Base-by-base conservation (phyloP, 805 yeast species). In the Kodamaea jinghongensis region DNA sequence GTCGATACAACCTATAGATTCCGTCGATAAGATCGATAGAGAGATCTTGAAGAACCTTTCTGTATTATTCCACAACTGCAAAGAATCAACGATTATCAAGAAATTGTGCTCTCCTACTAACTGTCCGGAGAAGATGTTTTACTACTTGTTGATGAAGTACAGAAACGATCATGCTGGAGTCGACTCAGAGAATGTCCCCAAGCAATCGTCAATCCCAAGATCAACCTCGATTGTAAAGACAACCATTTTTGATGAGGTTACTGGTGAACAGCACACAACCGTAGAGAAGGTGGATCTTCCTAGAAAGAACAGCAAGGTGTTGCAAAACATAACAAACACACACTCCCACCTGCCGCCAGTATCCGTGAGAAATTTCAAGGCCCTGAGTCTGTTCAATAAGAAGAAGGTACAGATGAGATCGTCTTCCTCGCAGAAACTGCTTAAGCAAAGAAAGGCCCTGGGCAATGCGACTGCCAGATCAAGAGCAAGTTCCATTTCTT, bases 41-140 rank as follows among this genome's bases (percentile, higher is more conserved):
- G 90, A 84, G 54, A 83, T 88, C 41, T 67, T 87, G 54, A 80
- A 84, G 51, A 86, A 84, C 54, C 65, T 87, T 46, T 82, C 83
- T 31, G 86, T 86, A 6, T 65, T 87, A 45, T 87, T 93, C 78
- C 96, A 85, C 56, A 91, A 90, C 41, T 85, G 83, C 46, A 71
- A 75, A 32, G 73, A 75, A 38, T 60, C 70, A 3, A 65, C 69
- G 7, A 76, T 88, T 17, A 58, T 78, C 17, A 58, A 68, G 7
- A 75, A 76, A 47, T 67, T 88, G 33, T 54, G 75, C 31, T 70
- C 79, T 7, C 65, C 75, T 1, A 76, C 71, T 17, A 78, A 83
- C 17, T 83, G 79, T 51, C 74, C 89, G 1, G 96, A 87, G 51
- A 87, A 87, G 68, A 80, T 87, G 33, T 83, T 87, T 52, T 87